Percentiles rank a stretch among this genome's conserved stretches.
phyloP scores from a whole-genome alignment of 2,329 filamentous ascomycete genomes.

The Colletotrichum sidae region DNA sequence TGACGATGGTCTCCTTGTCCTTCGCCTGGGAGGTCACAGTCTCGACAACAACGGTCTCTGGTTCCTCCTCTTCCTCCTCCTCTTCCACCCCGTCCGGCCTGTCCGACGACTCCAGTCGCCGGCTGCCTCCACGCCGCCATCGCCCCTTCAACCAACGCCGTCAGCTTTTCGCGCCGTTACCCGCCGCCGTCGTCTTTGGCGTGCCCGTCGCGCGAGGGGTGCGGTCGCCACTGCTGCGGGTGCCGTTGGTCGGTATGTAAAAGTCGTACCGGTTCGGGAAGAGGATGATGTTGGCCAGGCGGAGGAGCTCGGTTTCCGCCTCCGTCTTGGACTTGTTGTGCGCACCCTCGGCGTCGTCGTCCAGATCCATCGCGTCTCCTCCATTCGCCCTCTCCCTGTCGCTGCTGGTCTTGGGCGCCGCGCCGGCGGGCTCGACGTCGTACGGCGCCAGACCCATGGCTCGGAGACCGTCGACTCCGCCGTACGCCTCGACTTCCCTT shows the following conservation, averaged over 20 bases:
- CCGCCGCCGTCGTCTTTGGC: conserved; percentile 27
- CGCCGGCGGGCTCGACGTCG: conserved; percentile 52
- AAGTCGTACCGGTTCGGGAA: conserved; percentile 54
- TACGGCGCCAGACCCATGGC: conserved; percentile 70
- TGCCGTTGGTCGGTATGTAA: conserved; percentile 36
- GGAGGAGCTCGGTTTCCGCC: conserved; percentile 64
- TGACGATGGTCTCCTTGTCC: conserved; percentile 22
- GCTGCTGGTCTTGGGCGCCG: conserved; percentile 34
- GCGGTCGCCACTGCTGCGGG: conserved; percentile 34
- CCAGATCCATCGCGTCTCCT: conserved; percentile 44
- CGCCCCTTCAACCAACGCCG: conserved; percentile 41
- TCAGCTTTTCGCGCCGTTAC: conserved; percentile 33
- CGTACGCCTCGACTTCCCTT: conserved; percentile 62
- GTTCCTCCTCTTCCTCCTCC: conserved; percentile 3
- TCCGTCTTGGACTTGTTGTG: conserved; percentile 47
- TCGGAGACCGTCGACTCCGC: conserved; percentile 61
- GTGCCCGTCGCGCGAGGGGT: conserved; percentile 29
- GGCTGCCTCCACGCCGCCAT: conserved; percentile 31
- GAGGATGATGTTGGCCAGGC: conserved; percentile 67
- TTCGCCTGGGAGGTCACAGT: conserved; percentile 15
- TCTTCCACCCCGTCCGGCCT: conserved; percentile 12
- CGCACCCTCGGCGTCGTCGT: conserved; percentile 41
- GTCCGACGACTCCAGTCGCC: conserved; percentile 15
- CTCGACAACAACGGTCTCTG: conserved; percentile 18
- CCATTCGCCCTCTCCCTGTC: conserved; percentile 11